Conservation (phyloP, 2,329 filamentous ascomycete genomes). For the Aquanectria penicillioides region DNA sequence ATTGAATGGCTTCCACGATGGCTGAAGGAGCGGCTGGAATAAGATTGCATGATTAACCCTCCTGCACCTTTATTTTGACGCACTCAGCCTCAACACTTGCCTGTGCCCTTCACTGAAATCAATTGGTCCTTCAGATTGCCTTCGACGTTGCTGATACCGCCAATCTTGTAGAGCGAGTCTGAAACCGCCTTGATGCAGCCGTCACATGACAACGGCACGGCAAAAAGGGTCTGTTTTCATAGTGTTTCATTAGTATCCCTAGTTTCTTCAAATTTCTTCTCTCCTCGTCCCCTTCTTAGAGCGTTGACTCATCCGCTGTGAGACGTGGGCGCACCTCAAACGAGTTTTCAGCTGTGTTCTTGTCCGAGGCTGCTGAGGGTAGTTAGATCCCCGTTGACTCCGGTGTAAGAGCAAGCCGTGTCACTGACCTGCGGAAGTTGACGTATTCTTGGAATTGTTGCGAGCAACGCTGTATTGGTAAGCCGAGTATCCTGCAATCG, state of each 20-base stretch:
- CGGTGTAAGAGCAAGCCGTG: constrained; percentile 39
- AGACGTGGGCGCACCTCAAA: constrained; percentile 55
- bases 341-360: constrained; percentile 56
- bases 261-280: constrained; percentile 25
- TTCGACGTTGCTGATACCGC: constrained; percentile 84
- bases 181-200: constrained; percentile 89
- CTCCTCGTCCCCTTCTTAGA: constrained; percentile 38
- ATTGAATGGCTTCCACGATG: constrained; percentile 89
- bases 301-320: constrained; percentile 32
- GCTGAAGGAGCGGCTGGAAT: constrained; percentile 79
- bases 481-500: constrained; percentile 42
- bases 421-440: constrained; percentile 37
- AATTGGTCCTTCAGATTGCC: constrained; percentile 85
- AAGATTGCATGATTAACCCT: constrained; percentile 9
- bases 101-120: constrained; percentile 85
- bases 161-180: constrained; percentile 77
- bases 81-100: constrained; percentile 53
- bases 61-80: constrained; percentile 10
- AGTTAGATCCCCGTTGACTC: constrained; percentile 32
- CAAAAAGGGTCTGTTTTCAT: constrained; percentile 81
- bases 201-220: constrained; percentile 93
- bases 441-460: constrained; percentile 28
- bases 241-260: constrained; percentile 49
- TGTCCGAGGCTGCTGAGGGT: constrained; percentile 37
- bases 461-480: constrained; percentile 41